Base-by-base conservation (phyloP, 192 early-diverging fungal species). In the Backusella westeae region DNA sequence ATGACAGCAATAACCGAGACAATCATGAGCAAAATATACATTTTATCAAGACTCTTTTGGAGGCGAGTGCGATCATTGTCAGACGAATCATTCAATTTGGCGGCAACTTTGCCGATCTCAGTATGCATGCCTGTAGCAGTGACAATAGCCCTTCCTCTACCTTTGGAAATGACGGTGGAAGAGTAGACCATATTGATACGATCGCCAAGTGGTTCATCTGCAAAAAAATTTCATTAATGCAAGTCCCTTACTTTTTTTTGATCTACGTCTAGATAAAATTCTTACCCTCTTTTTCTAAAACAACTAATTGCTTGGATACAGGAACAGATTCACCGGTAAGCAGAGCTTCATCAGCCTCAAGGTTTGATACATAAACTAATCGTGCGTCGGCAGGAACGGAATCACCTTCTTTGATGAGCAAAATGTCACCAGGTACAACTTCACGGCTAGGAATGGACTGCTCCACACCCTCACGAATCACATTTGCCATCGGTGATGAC, bases 371-470 rank as follows among this genome's bases (percentile, higher is more conserved):
- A 63, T 95, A 86, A 71, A 91, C 84, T 10, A 98, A 82, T 56
- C 97, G 93, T 53, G 92, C 87, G 76, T 97, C 97, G 8, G 97
- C 97, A 23, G 93, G 94, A 65, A 97, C 87, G 21, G 94, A 93
- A 77, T 98, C 97, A 32, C 97, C 97, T 80, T 93, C 94, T 79
- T 97, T 94, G 23, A 98, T 84, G 34, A 95, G 88, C 41, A 98
- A 88, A 26, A 98, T 81, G 75, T 98, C 97, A 23, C 97, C 96
- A 14, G 94, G 94, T 12, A 96, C 94, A 14, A 96, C 80, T 14
- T 93, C 92, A 56, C 81, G 83, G 8, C 95, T 94, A 4, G 94
- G 88, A 39, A 97, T 86, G 6, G 88, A 83, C 23, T 87, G 78
- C 80, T 91, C 87, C 52, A 85, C 85, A n/a, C 95, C 94, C 59